Evolutionary conservation across 192 early-diverging fungal genomes (phyloP).

Genomic region (Linnemannia elongata): DNA sequence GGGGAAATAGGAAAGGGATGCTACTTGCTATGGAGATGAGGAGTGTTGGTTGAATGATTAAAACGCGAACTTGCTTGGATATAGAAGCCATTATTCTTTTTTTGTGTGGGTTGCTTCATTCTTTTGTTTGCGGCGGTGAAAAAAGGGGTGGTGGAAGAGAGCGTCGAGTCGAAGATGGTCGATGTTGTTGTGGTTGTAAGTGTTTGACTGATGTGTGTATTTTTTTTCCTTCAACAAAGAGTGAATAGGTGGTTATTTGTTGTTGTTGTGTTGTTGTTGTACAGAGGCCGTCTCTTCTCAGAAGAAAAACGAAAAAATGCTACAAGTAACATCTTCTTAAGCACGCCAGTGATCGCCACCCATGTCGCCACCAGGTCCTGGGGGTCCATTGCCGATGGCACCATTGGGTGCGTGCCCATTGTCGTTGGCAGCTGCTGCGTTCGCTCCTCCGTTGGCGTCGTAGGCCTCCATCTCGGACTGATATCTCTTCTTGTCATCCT

Average conservation of each 20-base stretch:
- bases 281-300: neutral
- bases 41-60: neutral
- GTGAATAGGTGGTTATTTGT: neutral
- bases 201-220: neutral
- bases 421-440: constrained; percentile 24
- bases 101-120: neutral
- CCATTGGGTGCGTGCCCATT: constrained; percentile 18
- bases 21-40: neutral
- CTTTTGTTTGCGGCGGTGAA: neutral
- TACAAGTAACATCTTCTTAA: constrained; percentile 14
- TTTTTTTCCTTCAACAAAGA: neutral
- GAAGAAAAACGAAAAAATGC: neutral
- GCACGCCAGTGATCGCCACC: constrained; percentile 31
- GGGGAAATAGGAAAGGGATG: neutral
- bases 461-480: constrained; percentile 54
- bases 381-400: constrained; percentile 3
- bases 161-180: no score
- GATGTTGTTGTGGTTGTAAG: no score
- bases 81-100: neutral
- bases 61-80: neutral
- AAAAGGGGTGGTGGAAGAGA: no score
- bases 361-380: constrained; percentile 20
- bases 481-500: constrained; percentile 58
- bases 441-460: constrained; percentile 42
- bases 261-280: neutral